Percentiles rank a stretch among this genome's conserved stretches.
Evolutionary conservation across 2,329 filamentous ascomycete species (phyloP).

Genomic region (Chrysoporthe cubensis): DNA sequence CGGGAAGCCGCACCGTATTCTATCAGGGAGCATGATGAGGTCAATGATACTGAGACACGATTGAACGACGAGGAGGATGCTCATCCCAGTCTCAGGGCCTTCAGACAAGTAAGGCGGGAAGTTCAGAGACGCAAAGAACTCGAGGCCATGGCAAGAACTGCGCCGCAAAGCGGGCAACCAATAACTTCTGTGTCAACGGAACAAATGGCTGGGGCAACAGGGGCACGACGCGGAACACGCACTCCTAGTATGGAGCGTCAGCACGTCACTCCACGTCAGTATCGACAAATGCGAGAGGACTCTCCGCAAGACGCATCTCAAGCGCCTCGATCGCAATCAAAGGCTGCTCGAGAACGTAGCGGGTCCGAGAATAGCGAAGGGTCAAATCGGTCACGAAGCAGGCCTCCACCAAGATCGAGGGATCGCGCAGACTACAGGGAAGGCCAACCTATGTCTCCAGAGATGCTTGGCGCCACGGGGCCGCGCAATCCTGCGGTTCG

Average conservation of each 20-base stretch:
- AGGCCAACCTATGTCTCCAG: conserved; percentile 34
- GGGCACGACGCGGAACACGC: conserved; percentile 34
- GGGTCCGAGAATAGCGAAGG: conserved; percentile 59
- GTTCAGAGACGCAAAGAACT: conserved; percentile 60
- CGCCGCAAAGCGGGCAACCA: conserved; percentile 4
- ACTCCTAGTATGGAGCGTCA: conserved; percentile 50
- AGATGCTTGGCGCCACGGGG: conserved; percentile 36
- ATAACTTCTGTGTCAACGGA: conserved; percentile 13
- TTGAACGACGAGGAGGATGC: conserved; percentile 43
- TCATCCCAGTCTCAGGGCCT: conserved; percentile 59
- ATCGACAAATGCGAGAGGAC: conserved; percentile 50
- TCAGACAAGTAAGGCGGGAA: conserved; percentile 61
- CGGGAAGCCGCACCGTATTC: conserved; percentile 54
- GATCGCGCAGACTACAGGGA: conserved; percentile 45
- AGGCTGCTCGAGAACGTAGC: conserved; percentile 55
- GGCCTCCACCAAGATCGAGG: conserved; percentile 43
- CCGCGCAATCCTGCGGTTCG: conserved; percentile 41
- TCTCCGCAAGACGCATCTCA: conserved; percentile 35
- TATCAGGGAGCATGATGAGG: conserved; percentile 65
- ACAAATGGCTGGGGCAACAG: neutral
- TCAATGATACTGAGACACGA: conserved; percentile 33
- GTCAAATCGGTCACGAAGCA: conserved; percentile 42
- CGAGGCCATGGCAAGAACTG: conserved; percentile 50
- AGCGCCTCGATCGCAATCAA: conserved; percentile 35
- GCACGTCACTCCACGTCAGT: conserved; percentile 46